Evolutionary conservation across 2,329 filamentous ascomycete genomes (phyloP), one percentile per base, ranked within the genome.

Genomic region (Pseudogymnoascus sp.): DNA sequence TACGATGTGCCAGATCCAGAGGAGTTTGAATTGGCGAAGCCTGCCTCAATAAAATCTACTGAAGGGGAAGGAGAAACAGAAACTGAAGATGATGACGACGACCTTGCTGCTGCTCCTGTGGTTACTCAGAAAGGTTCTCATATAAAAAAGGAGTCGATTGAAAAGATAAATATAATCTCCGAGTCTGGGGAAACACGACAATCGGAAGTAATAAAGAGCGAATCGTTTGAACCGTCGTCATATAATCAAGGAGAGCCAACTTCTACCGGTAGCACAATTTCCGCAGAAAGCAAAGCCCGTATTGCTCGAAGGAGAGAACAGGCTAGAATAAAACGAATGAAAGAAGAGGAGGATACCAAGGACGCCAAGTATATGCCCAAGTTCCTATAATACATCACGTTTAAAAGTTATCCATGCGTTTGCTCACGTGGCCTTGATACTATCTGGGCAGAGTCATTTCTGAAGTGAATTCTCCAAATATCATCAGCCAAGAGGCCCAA

Each of bases 71-170:
- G 14, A 9, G 25, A 49, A 28, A 67, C 66, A 14, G 66, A 65
- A 31, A 68, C 67, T 12, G 65, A 64, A 18, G 64, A 70, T 25
- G 65, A 67, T 21, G 68, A 70, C 43, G 69, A 71, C 55, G 72
- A 71, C 60, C 66, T 72, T n/a, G 63, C 64, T 38, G 62, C 61
- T 8, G 63, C 64, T 18, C 64, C 62, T 7, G 66, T 65, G 12
- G 65, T 66, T 52, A 61, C 65, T 5, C 37, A 67, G 18, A 33
- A 5, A 12, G 4, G 14, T 18, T 21, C 49, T 12, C 12, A 33
- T 33, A 55, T 33, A 5, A 55, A 55, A 33, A 55, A 55, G 28
- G 49, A 55, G 28, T 55, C 25, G 28, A 33, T 55, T 55, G 49
- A 55, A 55, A 55, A 18, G 49, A 21, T 16, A 1, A 33, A 55